Base-by-base conservation (phyloP, 108 stramenopile species). In the Aurantiochytrium sp. region DNA sequence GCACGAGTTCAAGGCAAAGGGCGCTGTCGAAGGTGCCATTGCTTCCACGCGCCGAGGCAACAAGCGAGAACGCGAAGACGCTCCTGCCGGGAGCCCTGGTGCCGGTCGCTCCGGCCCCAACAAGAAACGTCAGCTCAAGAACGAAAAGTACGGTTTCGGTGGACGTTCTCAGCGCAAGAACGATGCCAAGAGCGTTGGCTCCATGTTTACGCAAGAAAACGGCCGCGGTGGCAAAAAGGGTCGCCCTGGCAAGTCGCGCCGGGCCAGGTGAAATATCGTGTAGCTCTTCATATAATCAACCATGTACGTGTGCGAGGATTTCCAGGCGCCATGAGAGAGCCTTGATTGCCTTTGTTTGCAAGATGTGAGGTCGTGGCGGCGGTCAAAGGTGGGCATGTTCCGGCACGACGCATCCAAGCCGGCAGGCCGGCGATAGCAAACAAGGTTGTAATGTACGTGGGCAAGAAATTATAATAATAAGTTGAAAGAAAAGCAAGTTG, bases 1-100 rank as follows among this genome's bases (percentile, higher is more conserved):
- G 4, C 95, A 97, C 47, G 96, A 98, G 58, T 98, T 97, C 97
- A 95, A 94, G 47, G 95, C 95, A 47, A 89, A 93, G 14, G 96
- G 95, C 35, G 95, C 91, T 59, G 53, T n/a, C 5, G 64, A 72
- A 90, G 58, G 90, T 91, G 72, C 93, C 95, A 18, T 8, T 47
- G 91, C 18, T 49, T 69, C 64, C 8, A 23, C 64, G 25, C 64
- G 25, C 1, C 64, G 90, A 58, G 96, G 94, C 64, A 92, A 94
- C 58, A 69, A 42, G 91, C 60, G 29, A 89, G 93, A 1, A 23
- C 35, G 64, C 25, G 88, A 88, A 0, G 95, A 95, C 88, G 90
- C 92, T 16, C 92, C 93, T 53, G 95, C 95, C 72, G 94, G 96
- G 72, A 94, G 55, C 88, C 59, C 87, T 87, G 51, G 23, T 59